Conservation (phyloP, 192 early-diverging fungal genomes). For the Lobosporangium transversale region DNA sequence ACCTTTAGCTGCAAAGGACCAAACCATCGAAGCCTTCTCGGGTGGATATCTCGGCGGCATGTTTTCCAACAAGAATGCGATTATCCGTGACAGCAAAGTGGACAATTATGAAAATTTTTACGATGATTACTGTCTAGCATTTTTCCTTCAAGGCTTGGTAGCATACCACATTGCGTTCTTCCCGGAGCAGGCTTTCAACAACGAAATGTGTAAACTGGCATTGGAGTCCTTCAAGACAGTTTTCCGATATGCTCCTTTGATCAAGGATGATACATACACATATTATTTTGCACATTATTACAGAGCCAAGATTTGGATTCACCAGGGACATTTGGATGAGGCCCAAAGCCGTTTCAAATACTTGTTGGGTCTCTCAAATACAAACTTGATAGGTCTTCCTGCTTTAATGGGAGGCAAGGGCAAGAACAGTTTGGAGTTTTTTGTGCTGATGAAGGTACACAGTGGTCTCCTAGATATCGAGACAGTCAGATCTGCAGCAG, state of each 20-base stretch:
- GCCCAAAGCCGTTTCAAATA: constrained; percentile 63
- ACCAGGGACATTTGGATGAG: constrained; percentile 45
- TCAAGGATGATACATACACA: constrained; percentile 73
- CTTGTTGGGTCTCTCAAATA: constrained; percentile 54
- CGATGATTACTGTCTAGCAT: constrained; percentile 81
- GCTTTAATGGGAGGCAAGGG: constrained; percentile 62
- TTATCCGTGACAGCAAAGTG: constrained; percentile 37
- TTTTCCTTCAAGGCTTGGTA: constrained; percentile 74
- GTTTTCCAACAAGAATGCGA: constrained; percentile 40
- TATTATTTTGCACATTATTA: constrained; percentile 67
- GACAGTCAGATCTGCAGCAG: constrained; percentile 25
- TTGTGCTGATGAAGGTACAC: constrained; percentile 68
- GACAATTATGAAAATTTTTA: constrained; percentile 65
- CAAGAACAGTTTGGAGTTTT: constrained; percentile 74
- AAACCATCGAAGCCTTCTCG: constrained; percentile 40
- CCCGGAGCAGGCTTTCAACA: constrained; percentile 52
- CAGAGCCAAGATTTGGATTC: constrained; percentile 64
- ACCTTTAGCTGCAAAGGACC: constrained; percentile 42
- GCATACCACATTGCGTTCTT: constrained; percentile 69
- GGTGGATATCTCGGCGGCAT: constrained; percentile 55
- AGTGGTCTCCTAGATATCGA: constrained; percentile 57
- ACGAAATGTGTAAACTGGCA: constrained; percentile 41
- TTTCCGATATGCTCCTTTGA: constrained; percentile 63
- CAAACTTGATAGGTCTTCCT: constrained; percentile 53
- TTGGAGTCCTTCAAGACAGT: constrained; percentile 54